Evolutionary conservation across 768 basidiomycete genomes (phyloP).

Genomic region (Sporobolomyces phaffii): DNA sequence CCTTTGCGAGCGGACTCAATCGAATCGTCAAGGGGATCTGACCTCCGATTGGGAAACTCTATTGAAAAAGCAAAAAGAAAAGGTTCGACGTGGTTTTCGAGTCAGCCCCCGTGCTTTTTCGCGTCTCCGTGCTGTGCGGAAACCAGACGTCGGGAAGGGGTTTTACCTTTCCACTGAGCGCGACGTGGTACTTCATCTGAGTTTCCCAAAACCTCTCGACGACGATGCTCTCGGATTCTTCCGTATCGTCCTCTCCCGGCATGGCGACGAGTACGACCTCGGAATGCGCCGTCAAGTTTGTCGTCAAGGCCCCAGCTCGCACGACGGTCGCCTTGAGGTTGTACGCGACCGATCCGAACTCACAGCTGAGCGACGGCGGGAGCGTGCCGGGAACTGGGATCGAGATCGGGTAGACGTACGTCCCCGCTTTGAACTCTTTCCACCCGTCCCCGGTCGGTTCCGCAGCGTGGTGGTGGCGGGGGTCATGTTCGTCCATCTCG

Average conservation of each 20-base stretch:
- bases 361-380: slow-evolving; percentile 69
- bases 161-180: slow-evolving; percentile 40
- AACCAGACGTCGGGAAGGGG: too few relatives aligned
- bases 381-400: slow-evolving; percentile 73
- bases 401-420: slow-evolving; percentile 83
- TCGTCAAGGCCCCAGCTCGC: slow-evolving; percentile 71
- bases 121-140: too few relatives aligned
- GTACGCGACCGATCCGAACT: slow-evolving; percentile 73
- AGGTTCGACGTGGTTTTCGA: too few relatives aligned
- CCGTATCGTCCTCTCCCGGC: slow-evolving; percentile 77
- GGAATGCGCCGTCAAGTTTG: slow-evolving; percentile 62
- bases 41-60: slow-evolving; percentile 76
- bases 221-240: slow-evolving; percentile 69
- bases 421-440: slow-evolving; percentile 71
- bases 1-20: slow-evolving; percentile 73
- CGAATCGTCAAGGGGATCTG: slow-evolving; percentile 71
- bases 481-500: slow-evolving; percentile 27
- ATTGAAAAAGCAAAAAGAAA: slow-evolving; percentile 54
- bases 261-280: slow-evolving; percentile 70
- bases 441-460: slow-evolving; percentile 52
- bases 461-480: slow-evolving; percentile 39
- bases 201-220: slow-evolving; percentile 87
- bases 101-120: too few relatives aligned
- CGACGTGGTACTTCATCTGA: slow-evolving; percentile 52
- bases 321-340: slow-evolving; percentile 72